Evolutionary conservation across 73 alveolate species (phyloP), one percentile per base, ranked within the genome.

Genomic region (Tetrahymena borealis): DNA sequence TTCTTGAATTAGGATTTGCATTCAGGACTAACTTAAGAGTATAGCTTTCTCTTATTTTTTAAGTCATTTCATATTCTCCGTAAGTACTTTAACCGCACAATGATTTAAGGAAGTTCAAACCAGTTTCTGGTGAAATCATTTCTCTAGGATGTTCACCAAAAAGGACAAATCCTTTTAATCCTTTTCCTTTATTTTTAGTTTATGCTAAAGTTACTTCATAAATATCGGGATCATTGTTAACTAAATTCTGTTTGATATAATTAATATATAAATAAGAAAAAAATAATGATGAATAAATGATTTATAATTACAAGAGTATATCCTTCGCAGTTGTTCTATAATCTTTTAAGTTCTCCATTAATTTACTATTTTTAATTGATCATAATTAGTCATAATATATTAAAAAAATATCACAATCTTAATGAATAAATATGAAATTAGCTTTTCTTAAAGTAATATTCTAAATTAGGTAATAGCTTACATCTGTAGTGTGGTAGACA

Each of bases 111-210:
- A 96, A 90, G 36, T 96, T 79, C 35, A 95, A 33, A 40, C 97
- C 98, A 32, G 96, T 78, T 91, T 96, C 98, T 6, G 97, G 92
- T 39, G 96, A 77, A 0, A 96, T 96, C 78, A 96, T 40, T 93
- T 96, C 98, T 90, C 98, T 96, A 33, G 98, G 94, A 91, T 96
- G 98, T 36, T 96, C 98, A 10, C 98, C 98, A 95, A 96, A 96
- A 9, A 96, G 39, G 11, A 96, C 20, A 36, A 92, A 95, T 2
- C 78, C 96, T 90, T 41, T 78, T 16, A 28, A 12, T 32, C n/a
- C 12, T 39, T 39, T 33, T 24, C 32, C 35, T n/a, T n/a, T n/a
- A 15, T 38, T 77, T 7, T 93, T 35, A n/a, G 28, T 32, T 60
- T 32, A 60, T 32, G 37, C 28, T 60, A 60, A 60, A 60, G 36